Conservation (phyloP, 345 rosid species). For the Citrus trifoliata region DNA sequence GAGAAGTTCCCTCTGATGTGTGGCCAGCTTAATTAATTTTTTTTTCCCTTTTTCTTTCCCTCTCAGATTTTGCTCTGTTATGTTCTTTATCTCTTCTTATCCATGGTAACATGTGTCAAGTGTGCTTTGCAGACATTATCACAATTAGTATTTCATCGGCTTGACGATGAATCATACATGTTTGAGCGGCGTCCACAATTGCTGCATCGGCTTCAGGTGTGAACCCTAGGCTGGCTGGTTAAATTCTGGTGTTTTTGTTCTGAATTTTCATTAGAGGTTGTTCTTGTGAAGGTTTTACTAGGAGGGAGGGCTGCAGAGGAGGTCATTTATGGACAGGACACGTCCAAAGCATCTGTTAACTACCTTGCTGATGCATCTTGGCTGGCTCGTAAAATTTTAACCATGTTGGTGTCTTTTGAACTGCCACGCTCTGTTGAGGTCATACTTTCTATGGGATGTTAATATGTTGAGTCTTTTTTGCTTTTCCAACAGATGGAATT, state of each 20-base stretch:
- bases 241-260: conserved; percentile 3
- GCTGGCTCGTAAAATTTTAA: conserved; percentile 92
- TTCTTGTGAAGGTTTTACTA: conserved; percentile 55
- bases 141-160: conserved; percentile 80
- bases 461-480: background rate
- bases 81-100: background rate
- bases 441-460: conserved; percentile 4
- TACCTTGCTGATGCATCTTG: conserved; percentile 95
- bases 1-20: background rate
- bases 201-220: conserved; percentile 91
- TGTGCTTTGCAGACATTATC: conserved; percentile 57
- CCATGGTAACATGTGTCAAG: background rate
- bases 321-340: conserved; percentile 82
- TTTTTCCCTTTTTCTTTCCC: background rate
- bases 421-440: background rate
- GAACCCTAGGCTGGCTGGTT: conserved; percentile 14
- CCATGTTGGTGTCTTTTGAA: conserved; percentile 44
- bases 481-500: conserved; percentile 72
- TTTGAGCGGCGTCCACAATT: conserved; percentile 88
- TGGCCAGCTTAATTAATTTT: background rate
- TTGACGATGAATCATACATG: conserved; percentile 84
- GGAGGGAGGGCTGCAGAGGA: conserved; percentile 98
- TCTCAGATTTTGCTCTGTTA: background rate
- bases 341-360: conserved; percentile 75
- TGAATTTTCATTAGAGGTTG: background rate